Evolutionary conservation across 805 yeast species (phyloP).

Genomic region (Candida ascalaphidarum): DNA sequence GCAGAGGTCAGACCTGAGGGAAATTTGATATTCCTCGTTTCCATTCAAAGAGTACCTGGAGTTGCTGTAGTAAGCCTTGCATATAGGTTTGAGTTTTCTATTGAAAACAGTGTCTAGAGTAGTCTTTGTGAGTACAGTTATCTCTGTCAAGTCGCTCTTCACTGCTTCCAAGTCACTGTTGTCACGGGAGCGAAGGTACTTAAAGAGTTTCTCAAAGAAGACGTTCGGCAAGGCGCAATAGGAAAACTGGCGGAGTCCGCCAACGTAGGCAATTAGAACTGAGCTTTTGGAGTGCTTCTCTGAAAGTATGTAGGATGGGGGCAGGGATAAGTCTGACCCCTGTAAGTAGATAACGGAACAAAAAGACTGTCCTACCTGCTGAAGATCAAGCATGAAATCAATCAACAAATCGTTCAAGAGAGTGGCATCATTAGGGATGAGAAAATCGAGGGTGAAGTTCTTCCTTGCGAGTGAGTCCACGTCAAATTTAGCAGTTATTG

Average conservation of each 20-base stretch:
- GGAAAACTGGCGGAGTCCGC: constrained; percentile 32
- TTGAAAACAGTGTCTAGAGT: constrained; percentile 21
- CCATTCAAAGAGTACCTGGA: constrained; percentile 17
- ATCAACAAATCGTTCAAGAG: constrained; percentile 23
- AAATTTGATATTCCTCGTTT: constrained; percentile 17
- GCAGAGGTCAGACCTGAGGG: too few relatives aligned
- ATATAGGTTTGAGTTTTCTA: constrained; percentile 19
- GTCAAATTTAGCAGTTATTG: too few relatives aligned
- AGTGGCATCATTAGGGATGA: constrained; percentile 26
- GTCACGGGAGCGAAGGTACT: constrained; percentile 11
- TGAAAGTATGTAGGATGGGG: constrained; percentile 23
- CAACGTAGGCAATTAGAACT: constrained; percentile 25
- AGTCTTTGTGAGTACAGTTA: constrained; percentile 20
- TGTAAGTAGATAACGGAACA: too few relatives aligned
- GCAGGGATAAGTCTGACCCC: too few relatives aligned
- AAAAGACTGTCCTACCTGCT: constrained; percentile 7
- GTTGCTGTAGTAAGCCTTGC: too few relatives aligned
- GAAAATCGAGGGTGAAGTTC: constrained; percentile 23
- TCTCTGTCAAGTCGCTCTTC: too few relatives aligned
- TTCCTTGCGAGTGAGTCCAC: constrained; percentile 22
- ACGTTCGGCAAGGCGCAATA: constrained; percentile 30
- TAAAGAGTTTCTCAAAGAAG: constrained; percentile 12
- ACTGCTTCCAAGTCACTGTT: not conserved
- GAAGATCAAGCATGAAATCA: too few relatives aligned
- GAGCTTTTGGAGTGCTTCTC: constrained; percentile 18